Conservation (phyloP, 2,329 filamentous ascomycete species). For the Aspergillus amoenus region DNA sequence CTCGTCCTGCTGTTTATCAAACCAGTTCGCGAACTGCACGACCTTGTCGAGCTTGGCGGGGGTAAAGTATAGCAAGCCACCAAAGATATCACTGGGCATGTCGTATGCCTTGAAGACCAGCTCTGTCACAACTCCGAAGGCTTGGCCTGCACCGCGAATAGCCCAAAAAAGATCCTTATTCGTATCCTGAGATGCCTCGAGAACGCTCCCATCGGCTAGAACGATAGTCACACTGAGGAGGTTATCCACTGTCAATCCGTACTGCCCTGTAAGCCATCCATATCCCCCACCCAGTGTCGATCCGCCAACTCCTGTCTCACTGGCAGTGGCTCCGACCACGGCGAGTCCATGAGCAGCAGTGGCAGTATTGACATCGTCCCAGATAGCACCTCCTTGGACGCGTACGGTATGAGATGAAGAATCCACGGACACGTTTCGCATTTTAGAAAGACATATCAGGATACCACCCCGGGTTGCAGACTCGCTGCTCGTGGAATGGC, state of each 20-base stretch:
- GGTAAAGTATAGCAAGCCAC: not conserved
- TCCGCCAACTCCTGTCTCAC: not conserved
- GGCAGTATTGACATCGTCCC: not conserved
- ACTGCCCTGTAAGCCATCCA: not conserved
- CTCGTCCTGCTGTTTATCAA: not conserved
- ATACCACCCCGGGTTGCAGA: not conserved
- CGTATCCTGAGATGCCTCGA: not conserved
- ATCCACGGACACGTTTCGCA: not conserved
- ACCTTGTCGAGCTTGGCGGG: not conserved
- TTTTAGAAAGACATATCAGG: not conserved
- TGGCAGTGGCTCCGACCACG: not conserved
- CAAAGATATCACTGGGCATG: not conserved
- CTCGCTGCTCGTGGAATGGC: not conserved
- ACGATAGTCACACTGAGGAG: not conserved
- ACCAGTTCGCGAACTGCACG: not conserved
- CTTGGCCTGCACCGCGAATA: not conserved
- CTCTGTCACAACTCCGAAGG: not conserved
- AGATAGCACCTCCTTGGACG: not conserved
- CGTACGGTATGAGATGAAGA: not conserved
- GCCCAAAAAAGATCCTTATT: not conserved
- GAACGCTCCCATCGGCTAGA: not conserved
- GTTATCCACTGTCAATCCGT: not conserved
- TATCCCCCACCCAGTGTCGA: not conserved
- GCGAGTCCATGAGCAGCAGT: not conserved
- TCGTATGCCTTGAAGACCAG: not conserved